Conservation (phyloP, 148 eudicot species). For the Fallopia convolvulus region DNA sequence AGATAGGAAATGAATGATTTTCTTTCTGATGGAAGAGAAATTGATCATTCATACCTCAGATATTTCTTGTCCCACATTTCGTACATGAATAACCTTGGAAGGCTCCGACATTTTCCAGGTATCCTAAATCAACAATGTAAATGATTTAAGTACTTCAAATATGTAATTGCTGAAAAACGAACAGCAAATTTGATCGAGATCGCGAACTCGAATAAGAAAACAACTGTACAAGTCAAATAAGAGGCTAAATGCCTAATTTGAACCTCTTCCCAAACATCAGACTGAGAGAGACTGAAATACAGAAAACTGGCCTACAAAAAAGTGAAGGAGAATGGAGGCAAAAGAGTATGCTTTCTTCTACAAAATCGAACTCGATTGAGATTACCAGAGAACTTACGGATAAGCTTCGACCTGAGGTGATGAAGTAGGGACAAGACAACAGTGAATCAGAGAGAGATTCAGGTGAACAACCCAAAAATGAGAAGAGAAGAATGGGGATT, state of each 20-base stretch:
- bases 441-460: not conserved
- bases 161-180: not conserved
- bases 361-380: not conserved
- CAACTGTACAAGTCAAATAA: not conserved
- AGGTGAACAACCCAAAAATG: not conserved
- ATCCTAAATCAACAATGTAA: slow-evolving; percentile 1
- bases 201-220: not conserved
- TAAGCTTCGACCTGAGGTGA: not conserved
- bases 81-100: slow-evolving; percentile 69
- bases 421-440: not conserved
- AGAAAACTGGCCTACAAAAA: not conserved
- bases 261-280: not conserved
- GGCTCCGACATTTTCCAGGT: slow-evolving; percentile 45
- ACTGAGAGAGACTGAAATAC: not conserved
- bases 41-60: slow-evolving; percentile 38
- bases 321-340: not conserved
- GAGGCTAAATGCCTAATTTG: not conserved
- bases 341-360: not conserved
- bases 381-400: not conserved
- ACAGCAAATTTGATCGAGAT: not conserved
- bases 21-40: not conserved
- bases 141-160: not conserved
- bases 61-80: slow-evolving; percentile 70
- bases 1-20: not conserved
- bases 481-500: no score